Conservation (phyloP, 176 grass and related monocot species). For the Paspalum vaginatum region DNA sequence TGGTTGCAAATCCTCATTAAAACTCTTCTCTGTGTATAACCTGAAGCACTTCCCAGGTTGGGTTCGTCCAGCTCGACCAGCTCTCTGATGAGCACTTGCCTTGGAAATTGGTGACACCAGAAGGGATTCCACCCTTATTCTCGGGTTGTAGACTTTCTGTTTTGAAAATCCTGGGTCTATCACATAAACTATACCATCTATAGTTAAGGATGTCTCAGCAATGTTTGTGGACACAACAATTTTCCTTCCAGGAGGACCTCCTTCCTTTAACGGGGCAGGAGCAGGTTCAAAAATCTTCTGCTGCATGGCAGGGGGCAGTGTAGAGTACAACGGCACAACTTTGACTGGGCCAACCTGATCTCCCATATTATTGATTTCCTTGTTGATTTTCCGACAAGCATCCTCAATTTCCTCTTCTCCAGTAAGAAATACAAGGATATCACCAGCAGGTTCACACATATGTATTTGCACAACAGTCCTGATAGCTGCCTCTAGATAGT, state of each 20-base stretch:
- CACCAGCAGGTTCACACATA: constrained; percentile 77
- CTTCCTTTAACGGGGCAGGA: constrained; percentile 68
- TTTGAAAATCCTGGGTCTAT: constrained; percentile 98
- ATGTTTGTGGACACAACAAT: constrained; percentile 97
- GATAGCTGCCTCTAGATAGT: constrained; percentile 93
- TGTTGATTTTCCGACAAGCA: constrained; percentile 92
- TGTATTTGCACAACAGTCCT: constrained; percentile 95
- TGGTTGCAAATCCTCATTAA: constrained; percentile 85
- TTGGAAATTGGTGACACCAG: constrained; percentile 97
- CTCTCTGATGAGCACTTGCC: constrained; percentile 93
- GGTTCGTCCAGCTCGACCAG: constrained; percentile 94
- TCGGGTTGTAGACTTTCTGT: constrained; percentile 95
- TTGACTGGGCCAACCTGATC: constrained; percentile 98
- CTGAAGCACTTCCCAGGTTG: constrained; percentile 97
- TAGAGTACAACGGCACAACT: constrained; percentile 89
- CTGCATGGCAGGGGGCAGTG: constrained; percentile 81
- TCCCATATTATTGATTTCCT: constrained; percentile 91
- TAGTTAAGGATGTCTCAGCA: constrained; percentile 95
- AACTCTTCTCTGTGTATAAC: constrained; percentile 94
- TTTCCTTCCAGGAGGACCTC: constrained; percentile 89
- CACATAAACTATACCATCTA: constrained; percentile 97
- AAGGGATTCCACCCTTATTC: constrained; percentile 87
- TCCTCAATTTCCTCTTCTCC: constrained; percentile 99
- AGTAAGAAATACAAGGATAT: constrained; percentile 97
- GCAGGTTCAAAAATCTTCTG: constrained; percentile 98